Conservation (phyloP, 345 rosid species). For the Boechera stricta region DNA sequence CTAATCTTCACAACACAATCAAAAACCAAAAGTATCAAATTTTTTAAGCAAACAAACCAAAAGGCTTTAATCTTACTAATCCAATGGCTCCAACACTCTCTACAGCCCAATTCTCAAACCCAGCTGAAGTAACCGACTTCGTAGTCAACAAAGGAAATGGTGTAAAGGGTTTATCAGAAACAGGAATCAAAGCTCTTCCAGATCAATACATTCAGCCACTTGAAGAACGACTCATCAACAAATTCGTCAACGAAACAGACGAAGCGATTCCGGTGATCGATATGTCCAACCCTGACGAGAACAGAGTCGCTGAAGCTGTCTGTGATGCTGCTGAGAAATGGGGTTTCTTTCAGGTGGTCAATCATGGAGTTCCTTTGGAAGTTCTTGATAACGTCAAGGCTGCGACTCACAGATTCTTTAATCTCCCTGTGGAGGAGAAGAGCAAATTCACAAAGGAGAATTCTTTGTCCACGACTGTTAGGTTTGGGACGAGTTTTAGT, state of each 20-base stretch:
- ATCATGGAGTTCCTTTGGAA: conserved; percentile 54
- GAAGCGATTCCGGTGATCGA: conserved; percentile 55
- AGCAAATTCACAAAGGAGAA: conserved; percentile 46
- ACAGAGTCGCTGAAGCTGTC: conserved; percentile 46
- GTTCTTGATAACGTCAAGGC: conserved; percentile 48
- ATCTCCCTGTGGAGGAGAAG: conserved; percentile 51
- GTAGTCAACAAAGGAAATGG: conserved; percentile 54
- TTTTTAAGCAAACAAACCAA: background rate
- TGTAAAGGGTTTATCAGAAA: conserved; percentile 58
- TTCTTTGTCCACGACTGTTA: conserved; percentile 41
- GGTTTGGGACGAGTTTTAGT: conserved; percentile 52
- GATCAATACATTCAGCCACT: conserved; percentile 52
- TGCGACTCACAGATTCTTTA: conserved; percentile 54
- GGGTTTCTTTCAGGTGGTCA: conserved; percentile 61
- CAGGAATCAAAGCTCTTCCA: conserved; percentile 53
- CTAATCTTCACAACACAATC: conserved; percentile 28
- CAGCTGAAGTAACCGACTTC: conserved; percentile 48
- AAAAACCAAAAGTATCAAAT: background rate
- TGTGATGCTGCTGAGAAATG: conserved; percentile 59
- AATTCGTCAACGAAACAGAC: conserved; percentile 40
- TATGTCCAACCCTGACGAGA: conserved; percentile 50
- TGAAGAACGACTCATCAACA: conserved; percentile 48
- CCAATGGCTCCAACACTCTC: conserved; percentile 49
- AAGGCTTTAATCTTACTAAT: background rate
- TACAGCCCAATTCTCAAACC: conserved; percentile 24